Base-by-base conservation (phyloP, 176 grass and related monocot species). In the Pharus latifolius region DNA sequence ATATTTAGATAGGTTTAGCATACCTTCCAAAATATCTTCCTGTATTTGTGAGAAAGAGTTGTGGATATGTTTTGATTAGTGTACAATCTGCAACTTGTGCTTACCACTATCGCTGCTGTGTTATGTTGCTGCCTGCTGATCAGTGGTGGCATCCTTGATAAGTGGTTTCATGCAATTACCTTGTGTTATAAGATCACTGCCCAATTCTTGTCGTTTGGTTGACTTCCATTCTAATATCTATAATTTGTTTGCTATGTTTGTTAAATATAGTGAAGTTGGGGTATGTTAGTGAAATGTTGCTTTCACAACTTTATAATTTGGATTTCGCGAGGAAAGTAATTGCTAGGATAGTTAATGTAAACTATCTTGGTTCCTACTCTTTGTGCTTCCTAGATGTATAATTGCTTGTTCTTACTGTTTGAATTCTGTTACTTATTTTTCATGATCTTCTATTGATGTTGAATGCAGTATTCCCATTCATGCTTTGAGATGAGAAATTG, bases 401-500 rank as follows among this genome's bases (percentile, higher is more conserved):
- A 10, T 24, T 48, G 7, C 46, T 48, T 73, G 25, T 47, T 60
- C 27, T 17, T 56, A 30, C 53, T 43, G 15, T 42, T n/a, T n/a
- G n/a, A n/a, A n/a, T 43, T 65, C 2, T 75, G 25, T 67, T 50
- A 59, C 53, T 60, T 75, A 63, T n/a, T n/a, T 28, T 56, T 46
- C 15, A 49, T 17, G 6, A 31, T 47, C 23, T 49, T 80, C 27
- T 74, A 30, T 72, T 74, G 19, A 8, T 32, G 16, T 29, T 74
- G 70, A 29, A 7, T 49, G 33, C 40, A 3, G 11, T 35, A 15
- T 6, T 45, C 10, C 55, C 52, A 17, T 42, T 41, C 15, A 10
- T 42, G 24, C 18, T 11, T 26, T 33, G 24, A 72, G n/a, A n/a
- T n/a, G n/a, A 52, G 16, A 45, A 15, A 32, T 54, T 42, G 44